These are phyloP conservation scores for Heritiera fomes DNA, from an alignment of 345 rosid genomes.

Conservation along the genomic window DNA sequence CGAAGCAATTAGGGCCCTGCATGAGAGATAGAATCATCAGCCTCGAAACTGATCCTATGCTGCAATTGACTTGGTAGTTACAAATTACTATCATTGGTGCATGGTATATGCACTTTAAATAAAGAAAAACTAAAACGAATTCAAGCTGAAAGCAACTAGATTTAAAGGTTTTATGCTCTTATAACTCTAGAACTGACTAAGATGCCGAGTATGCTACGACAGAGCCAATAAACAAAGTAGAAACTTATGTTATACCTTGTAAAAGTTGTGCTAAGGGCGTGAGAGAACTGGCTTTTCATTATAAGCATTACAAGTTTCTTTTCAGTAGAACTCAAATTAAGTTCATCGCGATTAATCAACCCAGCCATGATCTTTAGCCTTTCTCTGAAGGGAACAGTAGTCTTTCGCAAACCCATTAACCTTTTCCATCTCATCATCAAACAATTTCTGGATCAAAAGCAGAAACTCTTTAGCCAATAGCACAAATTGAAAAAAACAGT, in stretches of 20 bases:
- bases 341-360: constrained; percentile 81
- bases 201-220: neutral
- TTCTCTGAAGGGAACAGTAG: constrained; percentile 70
- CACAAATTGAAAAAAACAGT: constrained; percentile 14
- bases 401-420: constrained; percentile 86
- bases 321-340: constrained; percentile 72
- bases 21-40: neutral
- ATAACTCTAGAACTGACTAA: neutral
- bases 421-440: constrained; percentile 86
- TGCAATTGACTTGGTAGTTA: neutral
- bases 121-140: neutral
- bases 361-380: constrained; percentile 88
- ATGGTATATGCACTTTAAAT: neutral
- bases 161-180: neutral
- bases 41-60: neutral
- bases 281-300: constrained; percentile 93
- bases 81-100: neutral
- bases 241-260: constrained; percentile 36
- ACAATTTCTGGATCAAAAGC: constrained; percentile 52
- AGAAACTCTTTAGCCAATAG: neutral
- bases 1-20: constrained; percentile 89
- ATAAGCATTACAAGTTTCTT: constrained; percentile 77
- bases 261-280: constrained; percentile 92
- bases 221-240: neutral
- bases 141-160: neutral